Evolutionary conservation across 495 filamentous ascomycete species (phyloP).

Genomic region (Chaetomium cochliodes): DNA sequence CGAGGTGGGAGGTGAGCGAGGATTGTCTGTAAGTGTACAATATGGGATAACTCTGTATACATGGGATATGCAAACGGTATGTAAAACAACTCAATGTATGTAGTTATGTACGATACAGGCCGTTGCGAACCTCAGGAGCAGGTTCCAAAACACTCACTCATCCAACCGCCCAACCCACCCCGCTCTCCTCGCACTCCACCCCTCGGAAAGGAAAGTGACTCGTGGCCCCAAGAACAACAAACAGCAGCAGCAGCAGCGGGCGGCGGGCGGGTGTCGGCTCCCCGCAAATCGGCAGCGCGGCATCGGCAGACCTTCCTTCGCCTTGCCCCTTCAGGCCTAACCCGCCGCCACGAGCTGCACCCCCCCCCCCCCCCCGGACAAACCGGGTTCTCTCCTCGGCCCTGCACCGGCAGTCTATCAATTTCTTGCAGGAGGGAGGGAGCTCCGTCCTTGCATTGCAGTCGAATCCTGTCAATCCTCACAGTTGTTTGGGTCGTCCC

Average conservation of each 20-base stretch:
- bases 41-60: not conserved
- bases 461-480: no score
- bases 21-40: slow-evolving; percentile 11
- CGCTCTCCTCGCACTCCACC: not conserved
- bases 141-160: not conserved
- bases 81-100: not conserved
- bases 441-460: slow-evolving; percentile 13
- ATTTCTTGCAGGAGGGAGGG: slow-evolving; percentile 7
- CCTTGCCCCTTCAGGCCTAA: slow-evolving; percentile 3
- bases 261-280: no score
- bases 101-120: no score
- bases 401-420: slow-evolving; percentile 13
- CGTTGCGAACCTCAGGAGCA: not conserved
- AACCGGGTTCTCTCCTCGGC: slow-evolving; percentile 3
- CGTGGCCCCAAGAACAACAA: not conserved
- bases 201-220: slow-evolving; percentile 6
- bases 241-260: no score
- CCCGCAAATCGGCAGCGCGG: no score
- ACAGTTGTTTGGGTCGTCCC: not conserved
- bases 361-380: no score
- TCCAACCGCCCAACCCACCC: not conserved
- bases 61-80: not conserved
- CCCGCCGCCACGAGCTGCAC: not conserved
- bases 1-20: not conserved
- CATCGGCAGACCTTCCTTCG: not conserved